A percentile compares a stretch with the other conserved stretches of the same genome.
Evolutionary conservation across 2,329 filamentous ascomycete species (phyloP).

Genomic region (Neocucurbitaria cava): DNA sequence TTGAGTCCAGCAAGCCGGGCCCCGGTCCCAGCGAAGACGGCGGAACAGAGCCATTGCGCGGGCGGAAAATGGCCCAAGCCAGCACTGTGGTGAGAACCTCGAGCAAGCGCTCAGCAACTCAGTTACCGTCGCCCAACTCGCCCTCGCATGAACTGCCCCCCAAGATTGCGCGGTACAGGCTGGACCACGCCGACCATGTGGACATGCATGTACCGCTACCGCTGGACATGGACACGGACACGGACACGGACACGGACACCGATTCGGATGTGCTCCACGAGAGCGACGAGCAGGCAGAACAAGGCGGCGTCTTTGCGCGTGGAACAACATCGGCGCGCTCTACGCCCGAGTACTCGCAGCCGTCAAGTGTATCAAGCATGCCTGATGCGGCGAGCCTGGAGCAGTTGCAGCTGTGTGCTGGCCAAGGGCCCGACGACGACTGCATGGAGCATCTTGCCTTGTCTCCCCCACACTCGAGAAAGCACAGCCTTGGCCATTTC

Average conservation of each 20-base stretch:
- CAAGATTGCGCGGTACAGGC: conserved; percentile 41
- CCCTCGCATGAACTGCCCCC: conserved; percentile 42
- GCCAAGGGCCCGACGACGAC: conserved; percentile 26
- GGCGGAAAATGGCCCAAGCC: conserved; percentile 36
- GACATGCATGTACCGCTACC: conserved; percentile 19
- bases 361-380: conserved; percentile 21
- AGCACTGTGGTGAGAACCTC: conserved; percentile 37
- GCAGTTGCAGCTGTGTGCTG: conserved; percentile 23
- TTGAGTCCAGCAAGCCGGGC: conserved; percentile 14
- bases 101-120: conserved; percentile 46
- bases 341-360: conserved; percentile 27
- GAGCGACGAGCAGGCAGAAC: conserved; percentile 23
- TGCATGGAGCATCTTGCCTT: conserved; percentile 40
- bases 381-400: conserved; percentile 30
- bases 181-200: conserved; percentile 24
- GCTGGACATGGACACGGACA: conserved; percentile 30
- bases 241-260: conserved; percentile 23
- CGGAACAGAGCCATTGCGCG: conserved; percentile 26
- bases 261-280: conserved; percentile 24
- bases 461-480: conserved; percentile 29
- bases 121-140: conserved; percentile 45
- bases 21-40: conserved; percentile 17
- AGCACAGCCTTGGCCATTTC: conserved; percentile 28
- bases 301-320: conserved; percentile 20
- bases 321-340: conserved; percentile 28